phyloP scores from a whole-genome alignment of 441 rosid species.

The Kokia cookei region DNA sequence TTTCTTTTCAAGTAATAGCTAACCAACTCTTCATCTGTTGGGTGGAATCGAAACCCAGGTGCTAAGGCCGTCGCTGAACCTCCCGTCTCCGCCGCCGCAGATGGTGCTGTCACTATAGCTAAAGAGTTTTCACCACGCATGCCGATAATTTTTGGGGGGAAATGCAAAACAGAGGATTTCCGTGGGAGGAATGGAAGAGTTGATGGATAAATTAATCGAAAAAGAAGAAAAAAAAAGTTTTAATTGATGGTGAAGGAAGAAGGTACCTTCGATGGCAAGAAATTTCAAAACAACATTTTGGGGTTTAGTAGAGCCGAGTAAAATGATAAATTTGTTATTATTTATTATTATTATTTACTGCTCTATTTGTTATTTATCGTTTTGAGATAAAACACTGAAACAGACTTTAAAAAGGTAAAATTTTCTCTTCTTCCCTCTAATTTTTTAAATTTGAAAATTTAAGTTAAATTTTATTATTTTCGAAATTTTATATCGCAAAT shows the following conservation, averaged over 20 bases:
- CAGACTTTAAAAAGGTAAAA: too few species aligned
- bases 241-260: background rate
- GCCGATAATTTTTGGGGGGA: background rate
- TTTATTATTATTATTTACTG: background rate
- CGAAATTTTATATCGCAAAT: too few species aligned
- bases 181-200: background rate
- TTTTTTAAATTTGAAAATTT: too few species aligned
- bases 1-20: slow-evolving; percentile 81
- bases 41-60: slow-evolving; percentile 91
- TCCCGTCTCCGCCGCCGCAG: background rate
- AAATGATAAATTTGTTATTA: background rate
- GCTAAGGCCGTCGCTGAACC: slow-evolving; percentile 52
- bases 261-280: slow-evolving; percentile 1
- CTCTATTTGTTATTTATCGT: background rate
- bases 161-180: background rate
- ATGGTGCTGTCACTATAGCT: slow-evolving; percentile 5
- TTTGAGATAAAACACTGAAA: too few species aligned
- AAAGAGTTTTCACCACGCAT: slow-evolving; percentile 16
- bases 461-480: too few species aligned
- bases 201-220: background rate
- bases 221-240: background rate
- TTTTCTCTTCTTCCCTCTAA: too few species aligned
- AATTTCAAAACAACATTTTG: background rate
- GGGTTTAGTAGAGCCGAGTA: background rate
- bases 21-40: slow-evolving; percentile 79